These are phyloP conservation scores for Nitzschia sp. DNA, from an alignment of 108 stramenopile genomes.

Conservation along the genomic window DNA sequence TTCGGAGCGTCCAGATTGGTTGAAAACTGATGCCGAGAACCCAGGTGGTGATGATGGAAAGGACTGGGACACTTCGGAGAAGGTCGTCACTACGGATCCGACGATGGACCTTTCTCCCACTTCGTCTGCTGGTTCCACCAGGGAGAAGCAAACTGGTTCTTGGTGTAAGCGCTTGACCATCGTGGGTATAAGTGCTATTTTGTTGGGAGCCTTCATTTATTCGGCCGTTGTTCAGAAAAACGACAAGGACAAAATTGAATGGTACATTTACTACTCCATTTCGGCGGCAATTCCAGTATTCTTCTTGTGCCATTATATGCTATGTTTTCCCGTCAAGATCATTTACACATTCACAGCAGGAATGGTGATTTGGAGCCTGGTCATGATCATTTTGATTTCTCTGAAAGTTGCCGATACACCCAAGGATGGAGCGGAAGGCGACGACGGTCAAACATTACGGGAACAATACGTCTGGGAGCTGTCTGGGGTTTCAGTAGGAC, in stretches of 20 bases:
- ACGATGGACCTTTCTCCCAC: slow-evolving; percentile 10
- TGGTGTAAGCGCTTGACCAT: not conserved
- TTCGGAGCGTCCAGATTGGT: slow-evolving; percentile 11
- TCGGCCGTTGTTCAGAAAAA: slow-evolving; percentile 6
- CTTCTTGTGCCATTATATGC: slow-evolving; percentile 23
- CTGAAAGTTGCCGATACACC: slow-evolving; percentile 15
- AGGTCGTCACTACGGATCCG: not conserved
- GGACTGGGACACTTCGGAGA: slow-evolving; percentile 10
- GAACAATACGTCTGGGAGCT: slow-evolving; percentile 29
- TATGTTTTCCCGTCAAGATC: slow-evolving; percentile 29
- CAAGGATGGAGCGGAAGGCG: not conserved
- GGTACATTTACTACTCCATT: slow-evolving; percentile 23
- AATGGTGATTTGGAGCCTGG: slow-evolving; percentile 30
- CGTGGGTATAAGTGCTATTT: slow-evolving; percentile 2
- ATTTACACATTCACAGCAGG: slow-evolving; percentile 18
- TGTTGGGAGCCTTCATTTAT: slow-evolving; percentile 18
- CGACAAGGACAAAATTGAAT: slow-evolving; percentile 11
- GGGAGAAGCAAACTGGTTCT: not conserved
- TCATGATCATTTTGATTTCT: slow-evolving; percentile 21
- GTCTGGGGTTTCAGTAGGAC: slow-evolving; percentile 9
- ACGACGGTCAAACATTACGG: slow-evolving; percentile 1
- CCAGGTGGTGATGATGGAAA: not conserved
- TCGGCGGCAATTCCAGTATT: slow-evolving; percentile 24
- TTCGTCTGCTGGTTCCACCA: not conserved
- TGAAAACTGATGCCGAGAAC: slow-evolving; percentile 3